A percentile compares a stretch with the other conserved stretches of the same genome.
Conservation (phyloP, 176 grass and related monocot genomes). For the Carex pumila region DNA sequence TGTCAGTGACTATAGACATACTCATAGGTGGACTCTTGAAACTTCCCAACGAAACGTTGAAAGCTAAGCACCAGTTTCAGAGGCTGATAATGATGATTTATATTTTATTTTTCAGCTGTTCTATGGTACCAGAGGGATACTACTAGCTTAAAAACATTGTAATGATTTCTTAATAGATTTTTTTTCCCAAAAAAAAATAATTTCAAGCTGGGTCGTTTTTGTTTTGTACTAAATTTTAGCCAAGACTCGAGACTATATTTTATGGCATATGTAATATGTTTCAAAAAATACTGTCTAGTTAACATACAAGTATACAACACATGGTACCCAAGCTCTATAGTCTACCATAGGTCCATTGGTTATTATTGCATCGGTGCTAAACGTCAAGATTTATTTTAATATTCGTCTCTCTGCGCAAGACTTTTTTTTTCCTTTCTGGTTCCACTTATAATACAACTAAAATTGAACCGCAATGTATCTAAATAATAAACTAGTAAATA, state of each 20-base stretch:
- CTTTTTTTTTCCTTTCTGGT: background rate
- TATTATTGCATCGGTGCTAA: background rate
- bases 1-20: no score
- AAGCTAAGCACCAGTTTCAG: background rate
- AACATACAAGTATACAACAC: background rate
- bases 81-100: background rate
- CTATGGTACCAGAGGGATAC: no score
- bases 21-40: no score
- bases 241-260: background rate
- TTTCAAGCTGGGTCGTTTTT: background rate
- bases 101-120: background rate
- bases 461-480: background rate
- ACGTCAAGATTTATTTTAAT: background rate
- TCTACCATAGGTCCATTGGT: background rate
- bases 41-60: no score
- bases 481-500: background rate
- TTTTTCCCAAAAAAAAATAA: no score
- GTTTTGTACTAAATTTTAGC: background rate
- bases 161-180: no score
- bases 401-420: background rate
- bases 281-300: background rate
- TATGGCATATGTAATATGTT: background rate
- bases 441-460: background rate
- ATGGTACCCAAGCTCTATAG: background rate
- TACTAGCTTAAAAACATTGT: no score